These are phyloP conservation scores for Penicillium ucsense DNA, from an alignment of 495 filamentous ascomycete species.

Conservation along the genomic window DNA sequence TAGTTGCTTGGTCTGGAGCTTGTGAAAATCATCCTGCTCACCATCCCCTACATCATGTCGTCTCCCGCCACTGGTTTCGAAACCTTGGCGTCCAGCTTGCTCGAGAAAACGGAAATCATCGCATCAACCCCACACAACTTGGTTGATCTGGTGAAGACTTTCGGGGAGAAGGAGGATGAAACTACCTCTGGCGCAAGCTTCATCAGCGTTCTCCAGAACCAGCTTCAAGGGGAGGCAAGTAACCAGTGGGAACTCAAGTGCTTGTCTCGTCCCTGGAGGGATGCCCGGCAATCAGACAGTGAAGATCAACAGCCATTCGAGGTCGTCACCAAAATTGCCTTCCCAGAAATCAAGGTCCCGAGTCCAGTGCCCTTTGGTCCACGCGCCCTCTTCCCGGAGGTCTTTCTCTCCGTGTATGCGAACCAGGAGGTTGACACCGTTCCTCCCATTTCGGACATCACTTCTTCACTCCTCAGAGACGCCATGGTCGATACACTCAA, in stretches of 20 bases:
- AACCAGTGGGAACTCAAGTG: conserved; percentile 67
- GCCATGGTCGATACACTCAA: conserved; percentile 89
- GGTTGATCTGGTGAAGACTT: conserved; percentile 76
- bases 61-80: conserved; percentile 55
- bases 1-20: conserved; percentile 68
- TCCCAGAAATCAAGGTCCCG: conserved; percentile 68
- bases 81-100: conserved; percentile 60
- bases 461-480: conserved; percentile 76
- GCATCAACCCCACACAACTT: conserved; percentile 73
- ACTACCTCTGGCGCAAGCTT: conserved; percentile 51
- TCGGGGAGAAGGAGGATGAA: conserved; percentile 47
- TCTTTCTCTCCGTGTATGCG: conserved; percentile 86
- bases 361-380: conserved; percentile 62
- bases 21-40: conserved; percentile 89
- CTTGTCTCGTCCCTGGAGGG: conserved; percentile 76
- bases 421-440: conserved; percentile 89
- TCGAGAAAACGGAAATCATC: conserved; percentile 89
- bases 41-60: conserved; percentile 82
- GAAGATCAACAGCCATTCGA: conserved; percentile 38
- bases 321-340: conserved; percentile 55
- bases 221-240: conserved; percentile 63
- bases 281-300: conserved; percentile 33
- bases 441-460: conserved; percentile 61
- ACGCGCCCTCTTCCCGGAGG: conserved; percentile 75
- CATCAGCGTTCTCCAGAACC: conserved; percentile 76